Evolutionary conservation across 2,329 filamentous ascomycete species (phyloP).

Genomic region (Colletotrichum simmondsii): DNA sequence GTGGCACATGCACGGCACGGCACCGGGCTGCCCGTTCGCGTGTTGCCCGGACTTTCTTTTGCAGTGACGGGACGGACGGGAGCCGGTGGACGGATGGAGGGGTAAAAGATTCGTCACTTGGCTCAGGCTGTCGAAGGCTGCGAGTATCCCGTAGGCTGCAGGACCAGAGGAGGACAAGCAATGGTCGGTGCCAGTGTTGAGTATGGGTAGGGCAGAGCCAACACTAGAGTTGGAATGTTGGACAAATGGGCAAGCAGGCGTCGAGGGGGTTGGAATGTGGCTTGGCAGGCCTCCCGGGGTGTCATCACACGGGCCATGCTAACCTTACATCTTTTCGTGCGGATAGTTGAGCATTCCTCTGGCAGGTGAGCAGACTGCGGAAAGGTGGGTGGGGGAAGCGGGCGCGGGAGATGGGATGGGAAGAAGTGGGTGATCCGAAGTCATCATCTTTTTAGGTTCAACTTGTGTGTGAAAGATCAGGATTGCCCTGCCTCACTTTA

Average conservation of each 20-base stretch:
- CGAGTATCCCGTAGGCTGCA: too few relatives aligned
- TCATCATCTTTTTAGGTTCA: neutral
- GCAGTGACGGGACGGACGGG: neutral
- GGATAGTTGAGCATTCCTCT: neutral
- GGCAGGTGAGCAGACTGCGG: neutral
- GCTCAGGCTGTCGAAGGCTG: too few relatives aligned
- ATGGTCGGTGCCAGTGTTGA: neutral
- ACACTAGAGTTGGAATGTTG: neutral
- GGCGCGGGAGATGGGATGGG: slow-evolving; percentile 11
- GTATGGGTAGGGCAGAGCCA: neutral
- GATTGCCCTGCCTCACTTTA: slow-evolving; percentile 12
- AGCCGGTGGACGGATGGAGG: neutral
- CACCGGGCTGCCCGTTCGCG: neutral
- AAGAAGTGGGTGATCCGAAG: slow-evolving; percentile 6
- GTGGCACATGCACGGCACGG: neutral
- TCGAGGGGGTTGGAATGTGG: neutral
- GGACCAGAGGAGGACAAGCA: too few relatives aligned
- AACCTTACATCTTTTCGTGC: neutral
- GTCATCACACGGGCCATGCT: neutral
- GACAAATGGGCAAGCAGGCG: neutral
- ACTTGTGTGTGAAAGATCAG: neutral
- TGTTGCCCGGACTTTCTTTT: neutral
- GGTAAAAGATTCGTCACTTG: too few relatives aligned
- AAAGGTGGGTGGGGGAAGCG: neutral
- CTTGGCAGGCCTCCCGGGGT: neutral